Conservation (phyloP, 257 asterid genomes). For the Lantana camara region DNA sequence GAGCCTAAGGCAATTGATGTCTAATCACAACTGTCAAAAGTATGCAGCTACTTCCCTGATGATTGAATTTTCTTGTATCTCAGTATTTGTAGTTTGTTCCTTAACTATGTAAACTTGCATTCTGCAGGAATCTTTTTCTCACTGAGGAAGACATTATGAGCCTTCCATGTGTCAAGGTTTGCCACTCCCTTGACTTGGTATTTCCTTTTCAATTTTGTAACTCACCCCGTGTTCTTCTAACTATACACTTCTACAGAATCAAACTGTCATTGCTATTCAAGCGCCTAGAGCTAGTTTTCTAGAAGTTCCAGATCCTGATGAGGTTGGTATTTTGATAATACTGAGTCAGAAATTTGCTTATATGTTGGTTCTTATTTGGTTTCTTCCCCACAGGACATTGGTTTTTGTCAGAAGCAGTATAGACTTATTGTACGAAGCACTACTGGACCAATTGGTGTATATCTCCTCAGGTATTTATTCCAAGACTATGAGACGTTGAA, state of each 20-base stretch:
- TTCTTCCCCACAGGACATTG: conserved; percentile 46
- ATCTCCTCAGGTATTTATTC: conserved; percentile 59
- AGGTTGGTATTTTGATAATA: conserved; percentile 42
- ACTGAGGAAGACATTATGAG: conserved; percentile 69
- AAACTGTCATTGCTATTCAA: conserved; percentile 62
- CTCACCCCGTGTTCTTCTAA: conserved; percentile 22
- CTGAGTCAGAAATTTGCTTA: neutral
- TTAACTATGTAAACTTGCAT: conserved; percentile 22
- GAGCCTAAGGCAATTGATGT: conserved; percentile 47
- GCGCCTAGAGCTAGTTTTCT: conserved; percentile 79
- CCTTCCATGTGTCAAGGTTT: conserved; percentile 63
- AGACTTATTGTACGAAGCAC: conserved; percentile 68
- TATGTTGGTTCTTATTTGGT: conserved; percentile 28
- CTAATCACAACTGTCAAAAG: conserved; percentile 52
- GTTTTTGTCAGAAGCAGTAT: conserved; percentile 50
- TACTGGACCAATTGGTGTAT: conserved; percentile 60
- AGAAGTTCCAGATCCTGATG: conserved; percentile 85
- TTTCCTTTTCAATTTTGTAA: conserved; percentile 11
- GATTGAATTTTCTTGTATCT: neutral
- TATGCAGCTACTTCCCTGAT: conserved; percentile 35
- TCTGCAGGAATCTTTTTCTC: conserved; percentile 66
- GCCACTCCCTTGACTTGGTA: conserved; percentile 28
- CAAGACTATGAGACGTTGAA: conserved; percentile 5
- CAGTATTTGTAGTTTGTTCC: conserved; percentile 22
- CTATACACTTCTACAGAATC: conserved; percentile 45